A percentile compares a stretch with the other conserved stretches of the same genome.
These are phyloP conservation scores for Trichoderma aggressivum DNA, from an alignment of 2,329 filamentous ascomycete species.

Conservation along the genomic window DNA sequence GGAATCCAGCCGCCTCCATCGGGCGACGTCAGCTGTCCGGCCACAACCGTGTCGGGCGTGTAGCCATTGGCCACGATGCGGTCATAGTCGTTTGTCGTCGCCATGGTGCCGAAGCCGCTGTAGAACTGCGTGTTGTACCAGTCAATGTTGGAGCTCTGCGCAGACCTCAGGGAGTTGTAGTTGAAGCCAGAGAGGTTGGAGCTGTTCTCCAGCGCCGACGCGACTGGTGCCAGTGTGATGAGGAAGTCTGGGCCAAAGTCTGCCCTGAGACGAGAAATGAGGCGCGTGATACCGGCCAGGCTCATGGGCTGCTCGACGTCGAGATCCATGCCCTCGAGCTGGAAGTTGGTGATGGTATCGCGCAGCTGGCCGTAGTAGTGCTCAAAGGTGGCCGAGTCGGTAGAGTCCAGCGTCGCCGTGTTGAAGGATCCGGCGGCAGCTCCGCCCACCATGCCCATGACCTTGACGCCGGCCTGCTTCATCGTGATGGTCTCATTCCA, in stretches of 20 bases:
- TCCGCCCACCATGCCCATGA: conserved; percentile 82
- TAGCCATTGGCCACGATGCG: conserved; percentile 58
- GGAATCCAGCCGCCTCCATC: conserved; percentile 49
- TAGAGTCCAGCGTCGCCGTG: conserved; percentile 45
- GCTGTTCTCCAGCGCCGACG: conserved; percentile 60
- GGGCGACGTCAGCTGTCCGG: conserved; percentile 74
- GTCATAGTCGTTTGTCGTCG: conserved; percentile 41
- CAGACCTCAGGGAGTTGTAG: conserved; percentile 67
- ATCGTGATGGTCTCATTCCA: conserved; percentile 74
- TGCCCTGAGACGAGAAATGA: conserved; percentile 60
- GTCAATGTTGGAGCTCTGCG: conserved; percentile 58
- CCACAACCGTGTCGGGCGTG: conserved; percentile 65
- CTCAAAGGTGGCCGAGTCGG: conserved; percentile 60
- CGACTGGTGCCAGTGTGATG: conserved; percentile 76
- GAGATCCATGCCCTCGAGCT: conserved; percentile 66
- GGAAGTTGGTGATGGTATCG: conserved; percentile 58
- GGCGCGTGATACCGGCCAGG: conserved; percentile 59
- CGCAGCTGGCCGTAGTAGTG: conserved; percentile 67
- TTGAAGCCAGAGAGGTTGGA: conserved; percentile 74
- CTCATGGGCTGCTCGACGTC: conserved; percentile 75
- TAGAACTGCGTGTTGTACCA: conserved; percentile 93
- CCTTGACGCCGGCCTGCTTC: conserved; percentile 68
- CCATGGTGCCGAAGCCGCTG: conserved; percentile 70
- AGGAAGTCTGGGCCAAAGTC: conserved; percentile 69
- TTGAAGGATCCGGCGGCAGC: conserved; percentile 69